Evolutionary conservation across 2,329 filamentous ascomycete species (phyloP).

Genomic region (Tolypocladium guangdongense): DNA sequence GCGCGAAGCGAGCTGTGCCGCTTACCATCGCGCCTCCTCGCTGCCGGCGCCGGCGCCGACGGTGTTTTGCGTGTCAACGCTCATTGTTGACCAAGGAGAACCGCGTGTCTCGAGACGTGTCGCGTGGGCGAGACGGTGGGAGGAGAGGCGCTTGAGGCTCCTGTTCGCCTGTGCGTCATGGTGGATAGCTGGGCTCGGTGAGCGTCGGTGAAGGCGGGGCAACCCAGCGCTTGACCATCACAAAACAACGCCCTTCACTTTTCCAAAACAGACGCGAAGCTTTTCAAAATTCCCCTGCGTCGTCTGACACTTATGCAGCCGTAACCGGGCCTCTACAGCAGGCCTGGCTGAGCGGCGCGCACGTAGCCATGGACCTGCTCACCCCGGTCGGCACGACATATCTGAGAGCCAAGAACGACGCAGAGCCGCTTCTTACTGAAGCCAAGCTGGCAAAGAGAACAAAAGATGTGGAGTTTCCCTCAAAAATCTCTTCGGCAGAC

Average conservation of each 20-base stretch:
- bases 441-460: conserved; percentile 14
- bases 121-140: neutral
- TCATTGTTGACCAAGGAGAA: conserved; percentile 11
- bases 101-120: neutral
- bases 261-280: neutral
- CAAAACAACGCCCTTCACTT: neutral
- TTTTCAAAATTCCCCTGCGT: neutral
- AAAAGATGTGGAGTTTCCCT: neutral
- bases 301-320: neutral
- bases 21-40: conserved; percentile 25
- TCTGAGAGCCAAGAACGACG: conserved; percentile 22
- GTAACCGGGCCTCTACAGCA: neutral
- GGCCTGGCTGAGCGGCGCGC: neutral
- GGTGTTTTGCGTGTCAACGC: conserved; percentile 9
- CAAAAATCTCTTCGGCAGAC: conserved; percentile 21
- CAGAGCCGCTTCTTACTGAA: conserved; percentile 27
- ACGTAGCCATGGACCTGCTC: conserved; percentile 41
- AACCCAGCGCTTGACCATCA: neutral
- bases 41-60: conserved; percentile 4
- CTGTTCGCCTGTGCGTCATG: neutral
- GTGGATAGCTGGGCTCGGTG: conserved; percentile 13
- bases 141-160: neutral
- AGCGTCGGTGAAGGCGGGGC: conserved; percentile 23
- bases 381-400: conserved; percentile 43
- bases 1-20: neutral